Percentiles rank a stretch among this genome's conserved stretches.
phyloP scores from a whole-genome alignment of 1,284 basidiomycete genomes.

The Leucoagaricus sp. region DNA sequence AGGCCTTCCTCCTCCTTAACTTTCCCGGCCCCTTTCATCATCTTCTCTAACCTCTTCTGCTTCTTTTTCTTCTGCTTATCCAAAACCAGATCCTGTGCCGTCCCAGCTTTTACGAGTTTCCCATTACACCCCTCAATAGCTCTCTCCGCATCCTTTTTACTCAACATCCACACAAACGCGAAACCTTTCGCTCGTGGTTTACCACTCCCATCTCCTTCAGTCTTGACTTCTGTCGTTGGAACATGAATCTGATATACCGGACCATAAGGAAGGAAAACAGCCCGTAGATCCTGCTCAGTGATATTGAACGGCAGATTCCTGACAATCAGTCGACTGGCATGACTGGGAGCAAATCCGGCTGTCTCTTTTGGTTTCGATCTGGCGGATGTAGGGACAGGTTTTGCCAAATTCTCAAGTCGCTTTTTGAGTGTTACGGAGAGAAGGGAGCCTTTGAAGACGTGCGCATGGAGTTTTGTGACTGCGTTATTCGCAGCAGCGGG shows the following conservation, averaged over 20 bases:
- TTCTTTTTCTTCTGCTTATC: slow-evolving; percentile 82
- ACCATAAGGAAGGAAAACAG: slow-evolving; percentile 87
- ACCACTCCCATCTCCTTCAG: slow-evolving; percentile 33
- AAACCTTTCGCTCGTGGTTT: slow-evolving; percentile 75
- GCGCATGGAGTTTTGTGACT: slow-evolving; percentile 86
- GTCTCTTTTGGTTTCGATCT: slow-evolving; percentile 22
- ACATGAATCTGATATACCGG: slow-evolving; percentile 88
- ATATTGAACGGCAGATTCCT: slow-evolving; percentile 88
- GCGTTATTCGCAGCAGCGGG: slow-evolving; percentile 75
- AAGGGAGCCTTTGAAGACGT: slow-evolving; percentile 89
- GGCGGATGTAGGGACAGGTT: slow-evolving; percentile 32
- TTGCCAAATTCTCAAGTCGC: slow-evolving; percentile 71
- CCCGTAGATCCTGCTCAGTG: slow-evolving; percentile 84
- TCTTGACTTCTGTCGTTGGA: slow-evolving; percentile 17
- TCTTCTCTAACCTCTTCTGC: slow-evolving; percentile 59
- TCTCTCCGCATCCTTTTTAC: slow-evolving; percentile 81
- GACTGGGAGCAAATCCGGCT: slow-evolving; percentile 45
- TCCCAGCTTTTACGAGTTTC: slow-evolving; percentile 65
- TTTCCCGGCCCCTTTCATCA: slow-evolving; percentile 40
- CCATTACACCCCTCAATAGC: slow-evolving; percentile 89
- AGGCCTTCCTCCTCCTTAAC: slow-evolving; percentile 35
- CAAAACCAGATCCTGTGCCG: slow-evolving; percentile 62
- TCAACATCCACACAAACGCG: slow-evolving; percentile 95
- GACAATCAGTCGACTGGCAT: slow-evolving; percentile 86
- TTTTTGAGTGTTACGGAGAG: slow-evolving; percentile 93